A percentile compares a stretch with the other conserved stretches of the same genome.
Conservation (phyloP, 2,329 filamentous ascomycete species). For the Trichoderma brevicompactum region DNA sequence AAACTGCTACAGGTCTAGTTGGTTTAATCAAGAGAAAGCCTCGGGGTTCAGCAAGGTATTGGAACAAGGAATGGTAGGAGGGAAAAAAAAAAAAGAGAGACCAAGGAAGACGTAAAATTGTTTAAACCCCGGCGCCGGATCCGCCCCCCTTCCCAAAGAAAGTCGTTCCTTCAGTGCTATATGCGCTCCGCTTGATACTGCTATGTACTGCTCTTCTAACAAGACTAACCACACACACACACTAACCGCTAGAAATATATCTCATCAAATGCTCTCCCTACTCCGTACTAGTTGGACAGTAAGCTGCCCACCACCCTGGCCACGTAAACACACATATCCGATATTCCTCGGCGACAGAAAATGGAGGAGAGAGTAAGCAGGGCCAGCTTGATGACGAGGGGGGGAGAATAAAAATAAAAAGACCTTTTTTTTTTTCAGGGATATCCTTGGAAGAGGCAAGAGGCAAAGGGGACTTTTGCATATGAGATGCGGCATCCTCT, state of each 20-base stretch:
- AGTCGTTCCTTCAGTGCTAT: conserved; percentile 11
- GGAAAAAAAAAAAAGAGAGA: neutral
- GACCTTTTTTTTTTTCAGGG: neutral
- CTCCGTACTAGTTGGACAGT: neutral
- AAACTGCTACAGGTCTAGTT: neutral
- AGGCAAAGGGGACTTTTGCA: neutral
- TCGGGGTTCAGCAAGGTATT: neutral
- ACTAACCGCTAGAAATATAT: conserved; percentile 4
- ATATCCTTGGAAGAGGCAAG: neutral
- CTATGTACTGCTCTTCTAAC: conserved; percentile 18
- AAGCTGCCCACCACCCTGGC: neutral
- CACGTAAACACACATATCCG: conserved; percentile 8
- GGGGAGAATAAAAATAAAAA: neutral
- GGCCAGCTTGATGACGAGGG: neutral
- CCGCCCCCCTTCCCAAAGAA: neutral
- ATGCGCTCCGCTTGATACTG: conserved; percentile 22
- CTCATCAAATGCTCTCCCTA: conserved; percentile 6
- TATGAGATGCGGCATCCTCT: neutral
- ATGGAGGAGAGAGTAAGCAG: conserved; percentile 5
- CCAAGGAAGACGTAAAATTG: conserved; percentile 4
- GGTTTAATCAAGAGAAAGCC: neutral
- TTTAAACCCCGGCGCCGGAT: conserved; percentile 12
- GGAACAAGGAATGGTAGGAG: neutral
- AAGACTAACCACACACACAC: conserved; percentile 9
- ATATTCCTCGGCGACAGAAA: neutral